These are phyloP conservation scores for Fennellomyces sp. DNA, from an alignment of 371 early-diverging fungal genomes.

Conservation along the genomic window DNA sequence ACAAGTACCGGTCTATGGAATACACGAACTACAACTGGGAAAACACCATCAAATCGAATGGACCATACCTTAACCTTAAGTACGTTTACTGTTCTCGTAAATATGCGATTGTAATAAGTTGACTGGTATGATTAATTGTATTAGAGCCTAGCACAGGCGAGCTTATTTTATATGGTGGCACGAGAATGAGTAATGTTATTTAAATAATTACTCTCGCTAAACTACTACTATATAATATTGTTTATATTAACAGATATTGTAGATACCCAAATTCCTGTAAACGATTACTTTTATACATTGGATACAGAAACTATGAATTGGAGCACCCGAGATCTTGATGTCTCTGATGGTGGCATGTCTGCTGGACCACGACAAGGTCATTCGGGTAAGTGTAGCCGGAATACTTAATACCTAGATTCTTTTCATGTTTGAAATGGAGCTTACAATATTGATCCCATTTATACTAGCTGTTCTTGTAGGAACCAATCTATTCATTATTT, in stretches of 20 bases:
- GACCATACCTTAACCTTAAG: not conserved
- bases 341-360: not conserved
- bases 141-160: not conserved
- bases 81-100: no score
- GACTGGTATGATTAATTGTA: not conserved
- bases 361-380: not conserved
- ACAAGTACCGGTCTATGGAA: not conserved
- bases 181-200: not conserved
- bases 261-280: not conserved
- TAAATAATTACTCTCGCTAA: no score
- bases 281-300: not conserved
- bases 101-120: no score
- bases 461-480: not conserved
- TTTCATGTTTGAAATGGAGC: not conserved
- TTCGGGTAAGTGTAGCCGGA: not conserved
- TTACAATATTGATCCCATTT: no score
- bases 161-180: not conserved
- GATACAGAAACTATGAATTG: not conserved
- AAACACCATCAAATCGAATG: not conserved
- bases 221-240: not conserved
- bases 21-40: not conserved
- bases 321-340: not conserved
- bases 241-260: no score
- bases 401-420: not conserved
- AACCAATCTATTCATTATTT: not conserved